These are phyloP conservation scores for Candida stauntonica DNA, from an alignment of 805 yeast genomes.

Conservation along the genomic window DNA sequence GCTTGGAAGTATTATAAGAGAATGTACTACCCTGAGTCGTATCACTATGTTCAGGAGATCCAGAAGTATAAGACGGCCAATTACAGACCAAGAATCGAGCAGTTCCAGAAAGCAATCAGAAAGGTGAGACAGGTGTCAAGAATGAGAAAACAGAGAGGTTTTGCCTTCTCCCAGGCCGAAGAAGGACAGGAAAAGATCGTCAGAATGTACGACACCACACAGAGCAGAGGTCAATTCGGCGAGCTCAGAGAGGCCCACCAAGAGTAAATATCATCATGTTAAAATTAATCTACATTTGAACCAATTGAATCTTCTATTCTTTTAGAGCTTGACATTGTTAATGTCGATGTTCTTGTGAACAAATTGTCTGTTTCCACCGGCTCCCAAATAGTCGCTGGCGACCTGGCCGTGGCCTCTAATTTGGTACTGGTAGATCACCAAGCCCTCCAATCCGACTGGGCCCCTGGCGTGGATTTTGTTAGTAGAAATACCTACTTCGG, in stretches of 20 bases:
- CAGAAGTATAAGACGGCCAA: conserved; percentile 94
- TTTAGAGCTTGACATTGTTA: conserved; percentile 28
- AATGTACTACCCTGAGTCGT: conserved; percentile 85
- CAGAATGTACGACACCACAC: conserved; percentile 93
- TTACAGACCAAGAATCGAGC: conserved; percentile 92
- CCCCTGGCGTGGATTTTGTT: conserved; percentile 98
- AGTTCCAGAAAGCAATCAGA: conserved; percentile 94
- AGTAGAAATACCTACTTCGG: conserved; percentile 97
- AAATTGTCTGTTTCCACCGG: conserved; percentile 80
- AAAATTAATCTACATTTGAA: no score
- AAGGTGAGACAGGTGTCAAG: conserved; percentile 97
- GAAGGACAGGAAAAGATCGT: conserved; percentile 91
- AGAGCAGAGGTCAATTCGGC: conserved; percentile 72
- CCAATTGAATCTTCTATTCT: no score
- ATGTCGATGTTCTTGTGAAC: conserved; percentile 61
- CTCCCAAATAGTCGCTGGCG: conserved; percentile 88
- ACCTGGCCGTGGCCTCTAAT: conserved; percentile 90
- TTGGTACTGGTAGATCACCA: conserved; percentile 93
- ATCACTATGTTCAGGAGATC: conserved; percentile 94
- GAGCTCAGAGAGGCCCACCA: conserved; percentile 43
- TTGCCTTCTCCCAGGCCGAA: conserved; percentile 95
- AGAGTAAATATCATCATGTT: no score
- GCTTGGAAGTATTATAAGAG: conserved; percentile 94
- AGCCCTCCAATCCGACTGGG: conserved; percentile 96
- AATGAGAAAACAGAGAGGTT: conserved; percentile 97